Conservation (phyloP, 169 alveolate species). For the Eimeria mitis region DNA sequence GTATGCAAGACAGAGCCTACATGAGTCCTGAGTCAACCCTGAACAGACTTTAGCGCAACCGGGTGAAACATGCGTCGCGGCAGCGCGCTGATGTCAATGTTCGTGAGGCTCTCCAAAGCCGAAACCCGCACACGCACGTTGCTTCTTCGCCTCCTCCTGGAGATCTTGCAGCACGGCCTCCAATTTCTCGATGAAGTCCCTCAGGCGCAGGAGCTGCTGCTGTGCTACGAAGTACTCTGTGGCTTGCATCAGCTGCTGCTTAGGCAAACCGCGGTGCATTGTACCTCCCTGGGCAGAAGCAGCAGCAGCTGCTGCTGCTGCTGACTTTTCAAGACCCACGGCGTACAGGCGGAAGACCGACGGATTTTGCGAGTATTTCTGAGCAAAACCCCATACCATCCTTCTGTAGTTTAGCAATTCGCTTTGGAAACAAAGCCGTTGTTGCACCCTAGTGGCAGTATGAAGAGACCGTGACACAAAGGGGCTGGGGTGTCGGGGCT, state of each 20-base stretch:
- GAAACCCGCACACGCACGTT: background rate
- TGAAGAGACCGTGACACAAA: background rate
- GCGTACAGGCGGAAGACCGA: constrained; percentile 19
- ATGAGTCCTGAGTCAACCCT: background rate
- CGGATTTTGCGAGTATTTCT: constrained; percentile 32
- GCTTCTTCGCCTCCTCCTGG: constrained; percentile 19
- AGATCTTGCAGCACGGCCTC: constrained; percentile 33
- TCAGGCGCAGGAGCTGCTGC: constrained; percentile 48
- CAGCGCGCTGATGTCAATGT: background rate
- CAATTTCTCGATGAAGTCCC: constrained; percentile 8
- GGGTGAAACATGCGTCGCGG: background rate
- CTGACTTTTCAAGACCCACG: constrained; percentile 38
- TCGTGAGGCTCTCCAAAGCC: background rate
- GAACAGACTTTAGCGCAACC: background rate
- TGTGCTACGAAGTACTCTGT: constrained; percentile 25
- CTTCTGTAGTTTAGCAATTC: background rate
- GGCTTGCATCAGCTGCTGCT: background rate
- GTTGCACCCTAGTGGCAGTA: background rate
- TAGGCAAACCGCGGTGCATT: background rate
- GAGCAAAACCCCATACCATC: background rate
- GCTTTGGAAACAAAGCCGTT: background rate
- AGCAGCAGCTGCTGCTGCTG: constrained; percentile 25
- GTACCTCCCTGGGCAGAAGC: constrained; percentile 8
- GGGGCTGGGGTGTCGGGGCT: background rate
- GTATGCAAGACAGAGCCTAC: background rate